Evolutionary conservation across 1,284 basidiomycete genomes (phyloP).

Genomic region (Trichosporon ovoides): DNA sequence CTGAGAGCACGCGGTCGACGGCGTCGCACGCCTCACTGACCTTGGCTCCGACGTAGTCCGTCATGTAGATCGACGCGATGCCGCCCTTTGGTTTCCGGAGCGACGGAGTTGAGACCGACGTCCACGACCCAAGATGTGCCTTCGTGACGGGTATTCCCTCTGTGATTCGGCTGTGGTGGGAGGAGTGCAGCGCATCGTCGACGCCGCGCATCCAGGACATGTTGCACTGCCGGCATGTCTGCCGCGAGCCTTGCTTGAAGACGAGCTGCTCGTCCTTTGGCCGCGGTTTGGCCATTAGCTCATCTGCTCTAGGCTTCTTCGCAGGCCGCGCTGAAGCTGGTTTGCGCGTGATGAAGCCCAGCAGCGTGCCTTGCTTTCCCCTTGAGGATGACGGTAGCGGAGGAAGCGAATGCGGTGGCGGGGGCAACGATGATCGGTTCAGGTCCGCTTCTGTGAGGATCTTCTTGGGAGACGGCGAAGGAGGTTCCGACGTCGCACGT

Average conservation of each 20-base stretch:
- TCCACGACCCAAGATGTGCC: not conserved
- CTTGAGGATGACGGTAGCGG: not conserved
- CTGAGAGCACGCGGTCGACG: slow-evolving; percentile 48
- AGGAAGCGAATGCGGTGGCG: not conserved
- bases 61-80: not conserved
- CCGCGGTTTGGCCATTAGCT: not conserved
- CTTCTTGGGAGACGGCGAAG: not conserved
- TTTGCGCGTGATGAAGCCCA: slow-evolving; percentile 1
- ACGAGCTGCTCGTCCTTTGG: slow-evolving; percentile 32
- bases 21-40: slow-evolving; percentile 40
- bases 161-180: slow-evolving; percentile 47
- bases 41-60: not conserved
- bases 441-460: not conserved
- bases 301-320: not conserved
- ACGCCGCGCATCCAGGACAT: slow-evolving; percentile 51
- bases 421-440: not conserved
- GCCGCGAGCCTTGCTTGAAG: slow-evolving; percentile 31
- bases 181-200: slow-evolving; percentile 44
- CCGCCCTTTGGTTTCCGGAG: slow-evolving; percentile 1
- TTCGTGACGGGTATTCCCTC: slow-evolving; percentile 34
- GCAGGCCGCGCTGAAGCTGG: not conserved
- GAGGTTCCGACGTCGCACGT: not conserved
- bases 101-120: not conserved
- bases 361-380: not conserved
- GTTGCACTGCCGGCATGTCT: slow-evolving; percentile 46